Percentiles rank a stretch among this genome's conserved stretches.
Conservation (phyloP, 495 filamentous ascomycete genomes). For the Penicillium paxilli region DNA sequence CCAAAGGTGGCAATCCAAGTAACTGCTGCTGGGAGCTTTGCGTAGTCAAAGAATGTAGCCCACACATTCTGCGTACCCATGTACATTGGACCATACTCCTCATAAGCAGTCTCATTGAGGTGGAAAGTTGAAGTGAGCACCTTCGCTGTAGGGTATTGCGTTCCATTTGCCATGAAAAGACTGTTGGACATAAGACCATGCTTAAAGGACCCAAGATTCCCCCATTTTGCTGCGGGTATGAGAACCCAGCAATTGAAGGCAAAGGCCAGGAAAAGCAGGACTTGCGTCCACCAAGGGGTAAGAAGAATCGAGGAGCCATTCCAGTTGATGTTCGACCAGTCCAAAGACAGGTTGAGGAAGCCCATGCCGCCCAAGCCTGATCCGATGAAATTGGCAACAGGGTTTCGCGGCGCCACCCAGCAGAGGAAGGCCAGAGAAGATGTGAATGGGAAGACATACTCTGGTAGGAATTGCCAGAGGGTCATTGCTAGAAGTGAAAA, state of each 20-base stretch:
- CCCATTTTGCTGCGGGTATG: conserved; percentile 56
- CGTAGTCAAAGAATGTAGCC: conserved; percentile 59
- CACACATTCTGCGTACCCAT: conserved; percentile 55
- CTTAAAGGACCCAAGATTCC: conserved; percentile 48
- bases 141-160: conserved; percentile 43
- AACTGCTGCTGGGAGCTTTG: conserved; percentile 54
- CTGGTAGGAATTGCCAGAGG: conserved; percentile 59
- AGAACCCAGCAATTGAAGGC: conserved; percentile 57
- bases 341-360: conserved; percentile 54
- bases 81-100: conserved; percentile 50
- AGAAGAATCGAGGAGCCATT: conserved; percentile 50
- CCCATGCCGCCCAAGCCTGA: conserved; percentile 59
- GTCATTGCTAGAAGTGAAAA: conserved; percentile 48
- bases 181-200: conserved; percentile 56
- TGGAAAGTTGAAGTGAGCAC: conserved; percentile 48
- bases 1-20: conserved; percentile 59
- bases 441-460: conserved; percentile 56
- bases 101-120: conserved; percentile 55
- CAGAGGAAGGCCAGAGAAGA: conserved; percentile 61
- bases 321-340: conserved; percentile 59
- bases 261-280: conserved; percentile 52
- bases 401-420: conserved; percentile 58
- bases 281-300: conserved; percentile 57
- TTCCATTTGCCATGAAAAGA: conserved; percentile 50
- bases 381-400: conserved; percentile 58